Conservation (phyloP, 1,139 yeast species). For the Sugiyamaella grinbergsii region DNA sequence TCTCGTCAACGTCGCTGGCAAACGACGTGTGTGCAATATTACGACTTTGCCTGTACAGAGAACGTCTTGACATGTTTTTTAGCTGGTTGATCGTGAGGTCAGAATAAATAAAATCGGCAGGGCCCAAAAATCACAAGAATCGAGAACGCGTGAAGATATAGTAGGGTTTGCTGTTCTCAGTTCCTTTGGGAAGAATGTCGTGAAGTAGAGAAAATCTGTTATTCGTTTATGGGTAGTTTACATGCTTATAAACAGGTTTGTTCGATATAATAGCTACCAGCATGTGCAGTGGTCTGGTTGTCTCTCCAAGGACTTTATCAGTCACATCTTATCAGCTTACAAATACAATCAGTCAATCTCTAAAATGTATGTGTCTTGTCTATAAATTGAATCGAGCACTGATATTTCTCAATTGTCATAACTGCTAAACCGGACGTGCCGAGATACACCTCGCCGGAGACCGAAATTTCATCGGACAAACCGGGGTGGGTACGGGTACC, state of each 20-base stretch:
- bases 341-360: no score
- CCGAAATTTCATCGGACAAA: constrained; percentile 7
- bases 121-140: neutral
- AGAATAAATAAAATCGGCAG: neutral
- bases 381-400: no score
- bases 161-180: neutral
- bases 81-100: neutral
- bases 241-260: neutral
- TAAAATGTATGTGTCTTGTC: no score
- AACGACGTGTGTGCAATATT: constrained; percentile 29
- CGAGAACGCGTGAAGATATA: constrained; percentile 1
- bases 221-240: neutral
- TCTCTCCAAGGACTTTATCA: no score
- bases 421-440: neutral
- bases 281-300: neutral
- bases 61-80: constrained; percentile 35
- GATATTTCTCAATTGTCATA: no score
- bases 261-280: no score
- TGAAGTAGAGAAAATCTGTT: neutral
- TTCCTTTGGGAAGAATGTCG: neutral
- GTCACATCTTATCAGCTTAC: no score
- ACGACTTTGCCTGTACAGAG: constrained; percentile 38
- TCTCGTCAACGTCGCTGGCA: constrained; percentile 36
- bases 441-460: neutral
- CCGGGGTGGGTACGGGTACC: constrained; percentile 9